Conservation (phyloP, 2,329 filamentous ascomycete genomes). For the Elsinoe ampelina region DNA sequence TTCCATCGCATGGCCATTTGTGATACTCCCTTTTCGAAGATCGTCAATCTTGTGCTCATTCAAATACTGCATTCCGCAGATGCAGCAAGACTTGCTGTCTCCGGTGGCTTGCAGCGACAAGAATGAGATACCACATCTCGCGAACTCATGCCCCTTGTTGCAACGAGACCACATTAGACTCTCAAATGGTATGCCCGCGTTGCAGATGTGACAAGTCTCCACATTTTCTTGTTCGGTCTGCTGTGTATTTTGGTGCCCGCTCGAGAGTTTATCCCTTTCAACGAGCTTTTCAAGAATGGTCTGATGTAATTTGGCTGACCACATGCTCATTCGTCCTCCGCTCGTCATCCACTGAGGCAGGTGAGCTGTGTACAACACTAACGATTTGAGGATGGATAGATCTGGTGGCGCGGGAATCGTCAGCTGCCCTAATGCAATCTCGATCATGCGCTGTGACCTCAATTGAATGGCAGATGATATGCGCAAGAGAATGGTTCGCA, state of each 20-base stretch:
- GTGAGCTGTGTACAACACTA: constrained; percentile 18
- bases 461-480: not conserved
- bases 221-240: constrained; percentile 11
- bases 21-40: not conserved
- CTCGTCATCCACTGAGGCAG: constrained; percentile 20
- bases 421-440: constrained; percentile 3
- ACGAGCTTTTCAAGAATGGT: constrained; percentile 14
- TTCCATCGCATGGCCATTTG: not conserved
- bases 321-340: constrained; percentile 15
- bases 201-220: constrained; percentile 47
- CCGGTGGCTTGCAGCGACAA: constrained; percentile 46
- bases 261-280: not conserved
- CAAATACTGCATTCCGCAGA: constrained; percentile 43
- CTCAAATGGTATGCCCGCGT: constrained; percentile 38
- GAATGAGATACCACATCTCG: constrained; percentile 47
- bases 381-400: constrained; percentile 11
- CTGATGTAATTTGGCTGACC: constrained; percentile 15
- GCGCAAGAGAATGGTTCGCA: not conserved
- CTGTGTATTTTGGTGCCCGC: constrained; percentile 1
- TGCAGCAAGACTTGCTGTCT: constrained; percentile 44
- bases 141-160: constrained; percentile 42
- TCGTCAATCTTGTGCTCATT: constrained; percentile 30
- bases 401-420: constrained; percentile 12
- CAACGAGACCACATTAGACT: constrained; percentile 41
- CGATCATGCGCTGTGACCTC: constrained; percentile 9